Evolutionary conservation across 352 stramenopile species (phyloP).

Genomic region (Phytopythium aichiense): DNA sequence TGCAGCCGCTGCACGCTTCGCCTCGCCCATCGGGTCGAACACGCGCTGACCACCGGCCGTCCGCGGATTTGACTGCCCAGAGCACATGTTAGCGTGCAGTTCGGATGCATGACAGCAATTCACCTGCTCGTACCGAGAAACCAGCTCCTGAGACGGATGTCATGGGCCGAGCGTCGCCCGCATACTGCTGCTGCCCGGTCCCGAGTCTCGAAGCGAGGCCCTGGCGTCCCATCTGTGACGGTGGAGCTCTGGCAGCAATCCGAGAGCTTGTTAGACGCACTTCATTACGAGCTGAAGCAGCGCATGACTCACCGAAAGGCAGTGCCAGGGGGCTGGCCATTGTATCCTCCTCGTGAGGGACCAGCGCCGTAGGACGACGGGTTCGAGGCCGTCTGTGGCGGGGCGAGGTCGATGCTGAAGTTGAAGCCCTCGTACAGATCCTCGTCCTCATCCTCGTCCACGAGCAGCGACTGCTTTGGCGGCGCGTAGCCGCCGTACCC

Average conservation of each 20-base stretch:
- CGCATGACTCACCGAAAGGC: conserved; percentile 49
- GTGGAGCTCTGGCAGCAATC: conserved; percentile 24
- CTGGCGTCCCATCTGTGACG: conserved; percentile 75
- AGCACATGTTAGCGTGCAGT: not conserved
- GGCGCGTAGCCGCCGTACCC: conserved; percentile 53
- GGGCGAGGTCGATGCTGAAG: conserved; percentile 81
- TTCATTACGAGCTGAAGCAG: not conserved
- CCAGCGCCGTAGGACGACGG: conserved; percentile 51
- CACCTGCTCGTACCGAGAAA: conserved; percentile 60
- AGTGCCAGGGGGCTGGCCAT: conserved; percentile 44
- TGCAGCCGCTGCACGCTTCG: conserved; percentile 61
- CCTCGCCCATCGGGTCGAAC: conserved; percentile 91
- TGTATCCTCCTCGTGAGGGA: conserved; percentile 55
- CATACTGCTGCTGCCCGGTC: conserved; percentile 51
- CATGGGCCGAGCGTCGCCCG: conserved; percentile 85
- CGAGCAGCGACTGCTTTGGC: conserved; percentile 53
- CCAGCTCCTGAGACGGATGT: conserved; percentile 91
- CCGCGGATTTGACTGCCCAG: conserved; percentile 66
- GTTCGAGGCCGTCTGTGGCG: conserved; percentile 60
- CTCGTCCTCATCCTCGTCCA: conserved; percentile 80
- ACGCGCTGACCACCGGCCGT: conserved; percentile 61
- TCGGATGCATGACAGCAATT: not conserved
- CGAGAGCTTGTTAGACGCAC: not conserved
- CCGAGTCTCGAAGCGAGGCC: conserved; percentile 56
- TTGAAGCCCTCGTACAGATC: conserved; percentile 91